Evolutionary conservation across 2,329 filamentous ascomycete genomes (phyloP), one percentile per base, ranked within the genome.

Genomic region (Diaporthe caulivora): DNA sequence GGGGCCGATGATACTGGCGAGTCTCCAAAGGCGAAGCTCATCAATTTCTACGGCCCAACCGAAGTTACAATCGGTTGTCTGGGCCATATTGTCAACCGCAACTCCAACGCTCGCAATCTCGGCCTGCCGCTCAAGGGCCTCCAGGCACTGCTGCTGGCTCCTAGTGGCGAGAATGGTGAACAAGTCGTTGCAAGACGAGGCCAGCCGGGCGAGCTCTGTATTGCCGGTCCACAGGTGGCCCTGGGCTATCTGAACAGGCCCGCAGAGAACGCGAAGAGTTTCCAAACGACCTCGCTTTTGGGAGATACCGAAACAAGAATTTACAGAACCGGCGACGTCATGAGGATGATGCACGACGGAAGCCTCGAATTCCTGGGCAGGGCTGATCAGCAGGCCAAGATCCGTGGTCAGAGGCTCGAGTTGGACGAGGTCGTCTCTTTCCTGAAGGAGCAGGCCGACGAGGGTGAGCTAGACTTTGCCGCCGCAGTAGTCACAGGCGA

Each of bases 11-110:
- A 29, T 4, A 17, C 49, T 9, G 67, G 42, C 29, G 42, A 26
- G 29, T 42, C 17, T 34, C 17, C 44, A 53, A 40, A 3, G 10
- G 68, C 54, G n/a, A 62, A 60, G 24, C 62, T 73, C 17, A 58
- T 73, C 44, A 73, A 73, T 21, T 69, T 58, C 71, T 73, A 73
- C 44, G 71, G 71, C 34, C 71, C 71, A 26, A 73, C 71, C 15
- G 71, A 73, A 54, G 71, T 69, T 24, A 73, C 71, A 74, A 72
- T 72, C n/a, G 70, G 83, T 0, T 72, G 70, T 18, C 60, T 72
- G 10, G 68, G 68, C 31, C 68, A 71, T n/a, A 37, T 51, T 24
- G 68, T 83, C 0, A 84, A 86, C 1, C 88, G 81, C 24, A 76
- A 76, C 13, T 83, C 80, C 2, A 85, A 85, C 5, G 72, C 74